Base-by-base conservation (phyloP, 139 green algal genomes). In the Raphidocelis subcapitata region DNA sequence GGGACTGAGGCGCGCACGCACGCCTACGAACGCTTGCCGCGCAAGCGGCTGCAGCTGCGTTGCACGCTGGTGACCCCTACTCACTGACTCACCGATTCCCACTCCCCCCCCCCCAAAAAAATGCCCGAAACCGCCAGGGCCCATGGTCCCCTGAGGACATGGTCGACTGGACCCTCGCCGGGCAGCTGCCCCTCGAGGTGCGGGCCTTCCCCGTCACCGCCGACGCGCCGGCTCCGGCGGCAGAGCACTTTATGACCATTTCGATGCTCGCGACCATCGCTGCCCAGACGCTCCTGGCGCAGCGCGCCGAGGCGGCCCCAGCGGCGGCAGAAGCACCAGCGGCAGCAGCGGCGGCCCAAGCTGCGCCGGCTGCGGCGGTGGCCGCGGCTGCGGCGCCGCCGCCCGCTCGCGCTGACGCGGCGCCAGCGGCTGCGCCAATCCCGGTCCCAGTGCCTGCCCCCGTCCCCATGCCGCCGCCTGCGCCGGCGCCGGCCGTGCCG, bases 181-280 rank as follows among this genome's bases (percentile, higher is more conserved):
- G 33, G 51, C 66, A 64, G 66, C 51, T 73, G 66, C 66, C 66
- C 2, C 31, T 73, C 18, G 28, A 63, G 2, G 51, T 73, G 23
- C 32, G 35, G 24, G 51, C 63, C 24, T 49, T 64, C 32, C 66
- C 66, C n/a, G n/a, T n/a, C n/a, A n/a, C n/a, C n/a, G n/a, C n/a
- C n/a, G n/a, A n/a, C n/a, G n/a, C n/a, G n/a, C n/a, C n/a, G n/a
- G n/a, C n/a, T n/a, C n/a, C n/a, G n/a, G n/a, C n/a, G n/a, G n/a
- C n/a, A n/a, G n/a, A n/a, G n/a, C n/a, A n/a, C n/a, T n/a, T n/a
- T n/a, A n/a, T n/a, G n/a, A n/a, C n/a, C n/a, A n/a, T n/a, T n/a
- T n/a, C n/a, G n/a, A n/a, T n/a, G n/a, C n/a, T n/a, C n/a, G n/a
- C n/a, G n/a, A n/a, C n/a, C n/a, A n/a, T n/a, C n/a, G n/a, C n/a